These are phyloP conservation scores for Amanita pallidorosea DNA, from an alignment of 768 basidiomycete species.

Conservation along the genomic window DNA sequence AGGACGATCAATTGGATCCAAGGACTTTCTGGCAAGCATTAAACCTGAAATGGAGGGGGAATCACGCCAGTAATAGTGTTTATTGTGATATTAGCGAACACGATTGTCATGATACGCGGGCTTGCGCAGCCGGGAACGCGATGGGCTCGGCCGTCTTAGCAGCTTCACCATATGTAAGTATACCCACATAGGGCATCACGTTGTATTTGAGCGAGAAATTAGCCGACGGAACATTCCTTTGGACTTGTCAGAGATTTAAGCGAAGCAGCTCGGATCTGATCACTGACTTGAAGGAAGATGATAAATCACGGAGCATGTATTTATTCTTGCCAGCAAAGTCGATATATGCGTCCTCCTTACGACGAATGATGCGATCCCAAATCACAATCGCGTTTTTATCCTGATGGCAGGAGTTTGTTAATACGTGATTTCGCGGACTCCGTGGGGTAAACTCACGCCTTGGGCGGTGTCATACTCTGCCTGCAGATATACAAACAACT, in stretches of 20 bases:
- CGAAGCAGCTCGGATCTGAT: conserved; percentile 1
- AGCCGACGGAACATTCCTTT: conserved; percentile 53
- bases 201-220: conserved; percentile 78
- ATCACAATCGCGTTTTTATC: conserved; percentile 72
- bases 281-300: conserved; percentile 64
- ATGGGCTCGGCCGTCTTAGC: conserved; percentile 27
- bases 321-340: conserved; percentile 66
- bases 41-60: conserved; percentile 23
- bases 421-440: too few species aligned
- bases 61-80: background rate
- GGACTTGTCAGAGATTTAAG: conserved; percentile 2
- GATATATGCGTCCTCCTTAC: conserved; percentile 64
- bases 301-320: conserved; percentile 72
- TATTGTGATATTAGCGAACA: background rate
- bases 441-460: conserved; percentile 40
- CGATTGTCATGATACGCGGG: conserved; percentile 22
- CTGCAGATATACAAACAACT: conserved; percentile 77
- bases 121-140: conserved; percentile 28
- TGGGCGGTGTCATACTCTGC: conserved; percentile 71
- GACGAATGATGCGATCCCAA: conserved; percentile 88
- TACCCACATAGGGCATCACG: conserved; percentile 82
- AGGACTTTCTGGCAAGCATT: conserved; percentile 8
- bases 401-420: conserved; percentile 19
- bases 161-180: conserved; percentile 71
- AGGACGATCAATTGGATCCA: conserved; percentile 26